phyloP scores from a whole-genome alignment of 768 basidiomycete genomes.

The Daedaleopsis nitida region DNA sequence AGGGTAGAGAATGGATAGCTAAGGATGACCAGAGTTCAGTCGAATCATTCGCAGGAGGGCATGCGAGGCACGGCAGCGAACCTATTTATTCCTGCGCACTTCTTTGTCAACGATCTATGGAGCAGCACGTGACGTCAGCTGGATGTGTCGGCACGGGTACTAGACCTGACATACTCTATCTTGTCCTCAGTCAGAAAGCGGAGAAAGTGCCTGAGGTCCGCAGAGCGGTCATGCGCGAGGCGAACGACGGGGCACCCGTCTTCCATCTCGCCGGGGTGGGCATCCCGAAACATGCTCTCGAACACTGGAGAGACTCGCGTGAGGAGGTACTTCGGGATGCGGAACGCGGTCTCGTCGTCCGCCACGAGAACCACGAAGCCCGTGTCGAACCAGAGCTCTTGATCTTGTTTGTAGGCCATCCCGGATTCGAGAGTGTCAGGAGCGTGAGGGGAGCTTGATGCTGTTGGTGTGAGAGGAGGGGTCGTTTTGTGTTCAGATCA shows the following conservation, averaged over 20 bases:
- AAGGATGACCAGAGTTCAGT: no score
- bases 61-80: no score
- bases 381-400: neutral
- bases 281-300: neutral
- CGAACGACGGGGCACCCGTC: neutral
- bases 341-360: neutral
- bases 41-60: no score
- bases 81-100: neutral
- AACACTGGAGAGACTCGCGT: neutral
- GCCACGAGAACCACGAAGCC: neutral
- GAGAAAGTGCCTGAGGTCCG: neutral
- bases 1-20: neutral
- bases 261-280: neutral
- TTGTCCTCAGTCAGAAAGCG: neutral
- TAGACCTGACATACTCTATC: neutral
- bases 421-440: no score
- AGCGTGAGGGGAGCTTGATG: no score
- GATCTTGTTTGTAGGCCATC: neutral
- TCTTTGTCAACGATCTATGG: neutral
- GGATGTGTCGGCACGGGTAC: neutral
- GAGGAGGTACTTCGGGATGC: neutral
- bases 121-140: neutral
- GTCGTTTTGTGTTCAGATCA: no score
- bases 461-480: no score
- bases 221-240: neutral